phyloP scores from a whole-genome alignment of 768 basidiomycete species.

The Boletus coccyginus region DNA sequence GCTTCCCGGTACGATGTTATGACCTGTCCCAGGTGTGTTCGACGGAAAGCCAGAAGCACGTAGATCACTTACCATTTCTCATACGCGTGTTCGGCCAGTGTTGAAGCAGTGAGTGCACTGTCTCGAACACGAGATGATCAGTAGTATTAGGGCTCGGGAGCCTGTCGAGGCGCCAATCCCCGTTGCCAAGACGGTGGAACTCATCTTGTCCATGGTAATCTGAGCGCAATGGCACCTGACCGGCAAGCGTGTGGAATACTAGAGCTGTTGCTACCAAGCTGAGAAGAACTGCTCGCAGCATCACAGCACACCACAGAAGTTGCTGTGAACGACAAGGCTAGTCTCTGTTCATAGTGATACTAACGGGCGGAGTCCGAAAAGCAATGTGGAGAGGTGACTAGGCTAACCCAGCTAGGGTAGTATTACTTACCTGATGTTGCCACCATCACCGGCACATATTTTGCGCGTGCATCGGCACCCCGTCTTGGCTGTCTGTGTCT shows the following conservation, averaged over 20 bases:
- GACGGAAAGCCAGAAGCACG: slow-evolving; percentile 11
- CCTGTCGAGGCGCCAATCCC: slow-evolving; percentile 23
- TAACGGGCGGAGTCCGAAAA: too few relatives aligned
- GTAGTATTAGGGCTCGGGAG: slow-evolving; percentile 28
- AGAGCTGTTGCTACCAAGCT: background rate
- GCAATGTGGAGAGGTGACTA: too few relatives aligned
- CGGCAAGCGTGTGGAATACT: background rate
- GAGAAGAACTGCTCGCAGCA: slow-evolving; percentile 1
- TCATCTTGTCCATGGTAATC: background rate
- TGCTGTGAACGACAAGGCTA: background rate
- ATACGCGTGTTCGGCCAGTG: slow-evolving; percentile 48
- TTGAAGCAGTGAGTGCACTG: slow-evolving; percentile 33
- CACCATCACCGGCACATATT: slow-evolving; percentile 65
- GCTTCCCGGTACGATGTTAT: slow-evolving; percentile 29
- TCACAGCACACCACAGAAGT: background rate
- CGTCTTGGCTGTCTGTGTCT: slow-evolving; percentile 59
- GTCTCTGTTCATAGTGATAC: too few relatives aligned
- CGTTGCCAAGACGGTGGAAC: background rate
- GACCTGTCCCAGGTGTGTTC: slow-evolving; percentile 17
- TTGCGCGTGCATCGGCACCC: slow-evolving; percentile 71
- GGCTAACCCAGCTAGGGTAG: too few relatives aligned
- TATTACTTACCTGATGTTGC: background rate
- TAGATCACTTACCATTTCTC: slow-evolving; percentile 36
- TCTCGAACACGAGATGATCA: slow-evolving; percentile 22
- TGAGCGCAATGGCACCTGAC: slow-evolving; percentile 9